Base-by-base conservation (phyloP, 106 monocot species). In the Narthecium ossifragum region DNA sequence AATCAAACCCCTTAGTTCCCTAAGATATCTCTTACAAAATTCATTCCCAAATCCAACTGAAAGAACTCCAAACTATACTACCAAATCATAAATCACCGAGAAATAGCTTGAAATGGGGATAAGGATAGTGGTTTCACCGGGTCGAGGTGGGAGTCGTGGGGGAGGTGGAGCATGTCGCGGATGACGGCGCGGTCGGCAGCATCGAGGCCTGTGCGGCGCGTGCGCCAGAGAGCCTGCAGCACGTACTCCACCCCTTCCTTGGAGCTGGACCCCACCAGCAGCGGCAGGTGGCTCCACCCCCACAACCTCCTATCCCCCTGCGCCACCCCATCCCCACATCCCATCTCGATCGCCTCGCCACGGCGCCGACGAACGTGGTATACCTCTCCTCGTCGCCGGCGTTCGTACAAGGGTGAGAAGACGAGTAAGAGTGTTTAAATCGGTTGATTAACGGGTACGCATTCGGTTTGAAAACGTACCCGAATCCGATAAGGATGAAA, bases 241-340 rank as follows among this genome's bases (percentile, higher is more conserved):
- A 93, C 66, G 76, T 88, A 88, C 73, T 92, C 92, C 34, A 92
- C 76, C 26, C 88, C 88, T 10, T 92, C 92, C 78, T 84, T 88
- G 0, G 88, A 88, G 53, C 66, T 65, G 26, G 84, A 81, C 24
- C 69, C 71, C 6, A 81, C 50, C 66, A 92, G 70, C 30, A 92
- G 54, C 14, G 80, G 78, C 51, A 92, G 73, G 65, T 84, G 81
- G 29, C 71, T 63, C 92, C 92, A 92, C n/a, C n/a, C n/a, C n/a
- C n/a, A n/a, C n/a, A n/a, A n/a, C n/a, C n/a, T n/a, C n/a, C n/a
- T n/a, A n/a, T n/a, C n/a, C n/a, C n/a, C n/a, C n/a, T n/a, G n/a
- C n/a, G n/a, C n/a, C n/a, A n/a, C n/a, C n/a, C n/a, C n/a, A n/a
- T n/a, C n/a, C n/a, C n/a, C n/a, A n/a, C n/a, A n/a, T n/a, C n/a